Conservation (phyloP, 768 basidiomycete species). For the Panaeolus papilionaceus region DNA sequence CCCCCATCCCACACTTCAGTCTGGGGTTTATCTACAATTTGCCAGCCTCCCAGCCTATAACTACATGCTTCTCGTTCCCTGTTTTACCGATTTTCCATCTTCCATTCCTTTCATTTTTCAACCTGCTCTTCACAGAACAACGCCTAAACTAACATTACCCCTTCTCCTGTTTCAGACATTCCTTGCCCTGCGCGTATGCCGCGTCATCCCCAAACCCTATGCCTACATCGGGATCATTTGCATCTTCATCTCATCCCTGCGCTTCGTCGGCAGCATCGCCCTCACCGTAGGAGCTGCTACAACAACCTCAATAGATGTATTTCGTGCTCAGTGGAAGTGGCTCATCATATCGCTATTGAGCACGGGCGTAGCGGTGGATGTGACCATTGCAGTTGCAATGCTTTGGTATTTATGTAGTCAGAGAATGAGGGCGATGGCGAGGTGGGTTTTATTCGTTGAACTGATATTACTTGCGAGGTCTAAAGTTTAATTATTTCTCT, state of each 20-base stretch:
- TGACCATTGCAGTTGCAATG: slow-evolving; percentile 38
- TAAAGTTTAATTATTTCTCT: not conserved
- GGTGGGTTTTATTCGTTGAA: slow-evolving; percentile 21
- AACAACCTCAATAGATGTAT: slow-evolving; percentile 26
- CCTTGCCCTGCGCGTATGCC: slow-evolving; percentile 37
- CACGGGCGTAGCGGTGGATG: slow-evolving; percentile 35
- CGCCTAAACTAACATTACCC: too few species aligned
- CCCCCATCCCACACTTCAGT: too few species aligned
- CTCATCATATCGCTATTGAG: slow-evolving; percentile 37
- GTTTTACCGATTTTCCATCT: too few species aligned
- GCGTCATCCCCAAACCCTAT: slow-evolving; percentile 34
- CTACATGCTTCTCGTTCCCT: too few species aligned
- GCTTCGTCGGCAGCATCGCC: slow-evolving; percentile 36
- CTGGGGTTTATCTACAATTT: too few species aligned
- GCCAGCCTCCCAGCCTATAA: too few species aligned
- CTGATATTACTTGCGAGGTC: too few species aligned
- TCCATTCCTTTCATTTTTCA: too few species aligned
- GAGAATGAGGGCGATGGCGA: slow-evolving; percentile 25
- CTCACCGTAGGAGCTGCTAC: slow-evolving; percentile 32
- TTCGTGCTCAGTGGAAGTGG: slow-evolving; percentile 35
- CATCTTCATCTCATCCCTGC: slow-evolving; percentile 30
- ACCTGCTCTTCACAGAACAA: too few species aligned
- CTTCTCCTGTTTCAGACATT: slow-evolving; percentile 31
- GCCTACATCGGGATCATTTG: slow-evolving; percentile 34
- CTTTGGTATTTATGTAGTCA: slow-evolving; percentile 36